A percentile compares a stretch with the other conserved stretches of the same genome.
These are phyloP conservation scores for Cryptococcus maquisensis DNA, from an alignment of 1,284 basidiomycete species.

Conservation along the genomic window DNA sequence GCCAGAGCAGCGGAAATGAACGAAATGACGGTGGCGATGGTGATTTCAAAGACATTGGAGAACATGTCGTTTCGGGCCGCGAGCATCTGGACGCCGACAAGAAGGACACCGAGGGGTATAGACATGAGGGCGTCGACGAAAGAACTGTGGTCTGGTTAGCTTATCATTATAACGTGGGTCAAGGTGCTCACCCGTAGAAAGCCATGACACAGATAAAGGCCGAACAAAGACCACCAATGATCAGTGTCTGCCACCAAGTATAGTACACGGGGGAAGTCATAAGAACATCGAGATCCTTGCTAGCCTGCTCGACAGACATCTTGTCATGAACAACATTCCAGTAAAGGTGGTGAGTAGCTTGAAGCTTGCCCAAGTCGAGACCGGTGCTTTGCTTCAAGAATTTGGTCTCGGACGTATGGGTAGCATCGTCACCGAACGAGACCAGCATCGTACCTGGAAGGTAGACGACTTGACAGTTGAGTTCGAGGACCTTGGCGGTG, in stretches of 20 bases:
- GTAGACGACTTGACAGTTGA: conserved; percentile 79
- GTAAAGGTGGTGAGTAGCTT: conserved; percentile 70
- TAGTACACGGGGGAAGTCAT: conserved; percentile 66
- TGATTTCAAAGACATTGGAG: conserved; percentile 72
- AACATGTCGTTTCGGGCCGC: conserved; percentile 76
- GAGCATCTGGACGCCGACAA: conserved; percentile 70
- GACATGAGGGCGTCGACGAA: conserved; percentile 74
- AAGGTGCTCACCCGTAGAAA: conserved; percentile 37
- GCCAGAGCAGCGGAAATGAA: conserved; percentile 76
- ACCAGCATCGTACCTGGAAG: conserved; percentile 77
- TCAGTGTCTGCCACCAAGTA: conserved; percentile 60
- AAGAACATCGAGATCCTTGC: conserved; percentile 64
- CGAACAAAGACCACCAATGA: conserved; percentile 78
- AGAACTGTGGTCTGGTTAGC: conserved; percentile 15
- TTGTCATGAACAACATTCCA: conserved; percentile 88
- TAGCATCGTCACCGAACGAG: conserved; percentile 75
- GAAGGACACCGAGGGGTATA: conserved; percentile 73
- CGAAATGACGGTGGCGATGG: conserved; percentile 69
- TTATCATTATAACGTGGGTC: background rate
- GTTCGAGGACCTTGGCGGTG: conserved; percentile 77
- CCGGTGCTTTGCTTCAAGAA: conserved; percentile 72
- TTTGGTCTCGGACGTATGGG: conserved; percentile 81
- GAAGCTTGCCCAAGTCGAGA: conserved; percentile 72
- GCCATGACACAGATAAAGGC: conserved; percentile 62
- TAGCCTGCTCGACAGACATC: conserved; percentile 74